Conservation (phyloP, 495 filamentous ascomycete genomes). For the Penicillium goetzii region DNA sequence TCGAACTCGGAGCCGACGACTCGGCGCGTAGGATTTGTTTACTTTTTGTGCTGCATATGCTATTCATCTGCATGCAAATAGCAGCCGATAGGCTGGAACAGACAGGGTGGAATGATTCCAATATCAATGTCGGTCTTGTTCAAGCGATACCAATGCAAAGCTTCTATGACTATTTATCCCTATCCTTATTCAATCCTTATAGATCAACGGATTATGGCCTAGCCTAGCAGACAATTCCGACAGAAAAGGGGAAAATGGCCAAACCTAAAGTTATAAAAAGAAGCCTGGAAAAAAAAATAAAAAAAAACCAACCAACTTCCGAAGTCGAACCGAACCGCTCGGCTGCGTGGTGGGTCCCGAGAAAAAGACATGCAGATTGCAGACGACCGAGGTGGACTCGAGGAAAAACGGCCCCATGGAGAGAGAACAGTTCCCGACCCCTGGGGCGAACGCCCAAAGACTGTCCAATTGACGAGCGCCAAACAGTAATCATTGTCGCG, state of each 20-base stretch:
- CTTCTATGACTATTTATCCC: no score
- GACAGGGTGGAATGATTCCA: neutral
- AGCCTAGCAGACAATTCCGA: neutral
- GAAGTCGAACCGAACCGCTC: slow-evolving; percentile 14
- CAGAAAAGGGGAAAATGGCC: neutral
- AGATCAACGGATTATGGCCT: neutral
- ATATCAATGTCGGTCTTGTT: neutral
- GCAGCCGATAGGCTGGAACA: neutral
- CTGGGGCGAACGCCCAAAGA: neutral
- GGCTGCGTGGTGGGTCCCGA: slow-evolving; percentile 11
- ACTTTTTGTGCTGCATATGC: neutral
- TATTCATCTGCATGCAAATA: neutral
- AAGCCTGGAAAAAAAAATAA: neutral
- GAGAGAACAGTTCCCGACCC: neutral
- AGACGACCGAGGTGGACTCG: neutral
- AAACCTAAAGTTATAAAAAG: neutral
- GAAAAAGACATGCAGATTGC: slow-evolving; percentile 10
- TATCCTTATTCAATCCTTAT: neutral
- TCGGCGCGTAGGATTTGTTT: slow-evolving; percentile 15
- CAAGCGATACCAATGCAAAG: neutral
- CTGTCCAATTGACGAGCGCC: neutral
- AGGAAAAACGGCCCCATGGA: neutral
- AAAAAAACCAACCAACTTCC: no score
- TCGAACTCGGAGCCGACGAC: slow-evolving; percentile 28
- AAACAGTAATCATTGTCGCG: neutral